Evolutionary conservation across 1,284 basidiomycete genomes (phyloP).

Genomic region (Leucoagaricus sp.): DNA sequence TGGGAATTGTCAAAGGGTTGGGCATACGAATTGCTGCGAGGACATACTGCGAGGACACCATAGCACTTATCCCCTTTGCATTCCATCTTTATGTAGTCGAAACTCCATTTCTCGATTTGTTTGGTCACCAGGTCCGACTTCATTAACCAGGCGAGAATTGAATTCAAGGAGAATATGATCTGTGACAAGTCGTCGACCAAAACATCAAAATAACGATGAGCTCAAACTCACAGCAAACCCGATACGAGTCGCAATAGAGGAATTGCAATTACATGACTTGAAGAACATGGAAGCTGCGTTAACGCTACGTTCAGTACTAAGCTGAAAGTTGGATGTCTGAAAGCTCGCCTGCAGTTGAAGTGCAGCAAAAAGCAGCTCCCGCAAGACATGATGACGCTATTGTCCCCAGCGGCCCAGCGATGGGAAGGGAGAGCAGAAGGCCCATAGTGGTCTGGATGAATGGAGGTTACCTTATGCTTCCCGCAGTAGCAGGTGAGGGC

Average conservation of each 20-base stretch:
- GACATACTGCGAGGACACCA: slow-evolving; percentile 89
- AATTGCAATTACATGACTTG: slow-evolving; percentile 99
- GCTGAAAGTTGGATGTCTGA: neutral
- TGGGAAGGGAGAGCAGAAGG: slow-evolving; percentile 81
- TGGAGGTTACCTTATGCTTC: neutral
- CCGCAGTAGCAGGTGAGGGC: neutral
- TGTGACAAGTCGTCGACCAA: slow-evolving; percentile 29
- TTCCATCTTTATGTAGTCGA: slow-evolving; percentile 98
- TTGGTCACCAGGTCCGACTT: slow-evolving; percentile 87
- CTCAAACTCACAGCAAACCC: slow-evolving; percentile 80
- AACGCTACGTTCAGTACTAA: neutral
- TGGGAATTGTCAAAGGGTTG: slow-evolving; percentile 8
- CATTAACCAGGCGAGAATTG: slow-evolving; percentile 97
- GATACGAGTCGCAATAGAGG: slow-evolving; percentile 95
- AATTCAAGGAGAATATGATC: slow-evolving; percentile 96
- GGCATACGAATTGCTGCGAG: neutral
- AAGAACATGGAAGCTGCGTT: slow-evolving; percentile 88
- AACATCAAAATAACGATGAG: neutral
- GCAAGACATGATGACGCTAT: slow-evolving; percentile 81
- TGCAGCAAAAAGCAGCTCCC: slow-evolving; percentile 81
- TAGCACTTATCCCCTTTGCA: slow-evolving; percentile 94
- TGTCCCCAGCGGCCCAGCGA: slow-evolving; percentile 77
- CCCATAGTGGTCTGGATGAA: slow-evolving; percentile 41
- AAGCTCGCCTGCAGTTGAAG: slow-evolving; percentile 73
- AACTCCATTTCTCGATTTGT: slow-evolving; percentile 90